Conservation (phyloP, 345 rosid genomes). For the Draba incana region DNA sequence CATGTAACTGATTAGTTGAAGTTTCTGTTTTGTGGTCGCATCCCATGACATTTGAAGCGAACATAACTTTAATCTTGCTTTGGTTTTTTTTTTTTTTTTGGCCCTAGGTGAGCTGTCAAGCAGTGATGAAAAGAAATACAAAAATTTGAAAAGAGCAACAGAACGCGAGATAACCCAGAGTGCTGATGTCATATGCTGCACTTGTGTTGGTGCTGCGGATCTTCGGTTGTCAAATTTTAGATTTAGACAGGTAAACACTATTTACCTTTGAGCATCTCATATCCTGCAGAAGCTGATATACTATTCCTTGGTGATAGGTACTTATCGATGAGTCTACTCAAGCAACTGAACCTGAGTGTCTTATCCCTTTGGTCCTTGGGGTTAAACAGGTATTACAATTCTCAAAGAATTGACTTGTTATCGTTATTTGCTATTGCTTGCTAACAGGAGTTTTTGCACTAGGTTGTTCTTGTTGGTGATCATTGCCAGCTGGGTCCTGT, state of each 20-base stretch:
- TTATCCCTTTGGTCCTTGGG: conserved; percentile 98
- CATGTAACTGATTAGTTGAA: conserved; percentile 3
- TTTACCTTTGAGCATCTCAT: conserved; percentile 20
- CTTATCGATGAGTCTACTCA: conserved; percentile 99
- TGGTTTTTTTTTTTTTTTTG: conserved; percentile 3
- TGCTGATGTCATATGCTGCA: conserved; percentile 99
- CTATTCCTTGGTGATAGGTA: conserved; percentile 54
- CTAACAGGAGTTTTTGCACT: conserved; percentile 28
- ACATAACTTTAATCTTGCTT: conserved; percentile 4
- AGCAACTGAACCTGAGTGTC: conserved; percentile 98
- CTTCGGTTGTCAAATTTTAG: conserved; percentile 95
- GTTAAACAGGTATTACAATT: conserved; percentile 76
- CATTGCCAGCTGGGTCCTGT: conserved; percentile 99
- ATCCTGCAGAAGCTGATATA: conserved; percentile 36
- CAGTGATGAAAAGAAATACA: conserved; percentile 98
- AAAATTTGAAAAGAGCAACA: conserved; percentile 93
- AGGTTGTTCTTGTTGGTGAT: conserved; percentile 99
- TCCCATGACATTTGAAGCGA: conserved; percentile 12
- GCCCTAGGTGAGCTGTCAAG: conserved; percentile 90
- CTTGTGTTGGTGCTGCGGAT: conserved; percentile 99
- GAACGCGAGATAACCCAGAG: conserved; percentile 99
- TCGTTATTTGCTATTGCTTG: conserved; percentile 5
- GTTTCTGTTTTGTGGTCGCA: not conserved
- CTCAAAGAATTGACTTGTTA: conserved; percentile 23
- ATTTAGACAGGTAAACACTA: conserved; percentile 83